phyloP scores from a whole-genome alignment of 2,329 filamentous ascomycete genomes.

The Ceratocystis smalleyi region DNA sequence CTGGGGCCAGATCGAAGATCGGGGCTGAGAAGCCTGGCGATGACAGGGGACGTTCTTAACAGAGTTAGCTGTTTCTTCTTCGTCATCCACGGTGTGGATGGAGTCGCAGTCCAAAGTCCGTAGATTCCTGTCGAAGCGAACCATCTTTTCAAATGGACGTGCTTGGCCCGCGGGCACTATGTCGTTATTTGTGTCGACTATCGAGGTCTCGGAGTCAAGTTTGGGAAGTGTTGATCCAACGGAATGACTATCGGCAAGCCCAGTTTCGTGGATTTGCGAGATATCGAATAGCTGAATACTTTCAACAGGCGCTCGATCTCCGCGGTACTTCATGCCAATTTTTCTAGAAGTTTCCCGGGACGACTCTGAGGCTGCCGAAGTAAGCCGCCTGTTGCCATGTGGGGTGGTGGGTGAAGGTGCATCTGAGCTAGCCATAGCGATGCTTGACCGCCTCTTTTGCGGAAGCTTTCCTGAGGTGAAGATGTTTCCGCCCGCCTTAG shows the following conservation, averaged over 20 bases:
- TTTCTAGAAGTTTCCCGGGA: background rate
- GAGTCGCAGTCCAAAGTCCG: slow-evolving; percentile 13
- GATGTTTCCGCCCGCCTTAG: slow-evolving; percentile 26
- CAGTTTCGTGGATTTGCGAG: background rate
- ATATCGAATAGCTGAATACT: slow-evolving; percentile 1
- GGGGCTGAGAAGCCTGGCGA: background rate
- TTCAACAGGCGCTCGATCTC: background rate
- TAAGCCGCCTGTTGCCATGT: background rate
- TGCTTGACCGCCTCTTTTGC: background rate
- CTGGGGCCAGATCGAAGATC: background rate
- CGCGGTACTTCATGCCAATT: background rate
- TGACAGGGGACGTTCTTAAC: background rate
- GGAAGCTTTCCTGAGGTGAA: slow-evolving; percentile 29
- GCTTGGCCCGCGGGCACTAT: background rate
- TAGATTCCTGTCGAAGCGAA: slow-evolving; percentile 6
- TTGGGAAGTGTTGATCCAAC: background rate
- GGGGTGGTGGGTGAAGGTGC: background rate
- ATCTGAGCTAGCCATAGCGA: background rate
- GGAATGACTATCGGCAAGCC: background rate
- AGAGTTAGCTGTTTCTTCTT: background rate
- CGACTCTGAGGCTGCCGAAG: background rate
- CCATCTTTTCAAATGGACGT: background rate
- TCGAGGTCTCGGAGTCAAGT: background rate
- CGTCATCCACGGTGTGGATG: background rate
- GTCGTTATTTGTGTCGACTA: slow-evolving; percentile 3